A percentile compares a stretch with the other conserved stretches of the same genome.
These are phyloP conservation scores for Pythium graminicola DNA, from an alignment of 352 stramenopile genomes.

Conservation along the genomic window DNA sequence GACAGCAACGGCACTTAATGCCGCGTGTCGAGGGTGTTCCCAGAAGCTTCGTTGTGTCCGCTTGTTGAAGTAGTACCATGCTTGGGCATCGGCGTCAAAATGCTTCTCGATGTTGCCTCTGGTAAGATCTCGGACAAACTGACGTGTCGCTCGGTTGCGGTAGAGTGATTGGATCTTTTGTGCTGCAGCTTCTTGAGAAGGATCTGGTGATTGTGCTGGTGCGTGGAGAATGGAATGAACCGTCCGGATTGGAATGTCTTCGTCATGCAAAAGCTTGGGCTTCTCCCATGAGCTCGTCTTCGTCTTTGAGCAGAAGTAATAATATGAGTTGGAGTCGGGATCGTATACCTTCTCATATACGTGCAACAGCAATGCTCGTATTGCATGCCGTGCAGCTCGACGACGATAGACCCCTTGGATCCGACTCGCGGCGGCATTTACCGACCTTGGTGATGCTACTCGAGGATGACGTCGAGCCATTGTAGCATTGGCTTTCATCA, in stretches of 20 bases:
- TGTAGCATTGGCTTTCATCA: constrained; percentile 4
- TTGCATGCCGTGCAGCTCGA: constrained; percentile 11
- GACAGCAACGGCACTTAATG: constrained; percentile 9
- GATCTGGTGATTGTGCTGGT: background rate
- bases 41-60: constrained; percentile 48
- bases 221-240: background rate
- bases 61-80: constrained; percentile 55
- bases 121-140: constrained; percentile 35
- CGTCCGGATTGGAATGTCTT: background rate
- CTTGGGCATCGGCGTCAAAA: constrained; percentile 32
- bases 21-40: constrained; percentile 33
- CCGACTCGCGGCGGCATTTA: constrained; percentile 11
- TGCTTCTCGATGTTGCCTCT: constrained; percentile 35
- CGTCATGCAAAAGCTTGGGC: constrained; percentile 18
- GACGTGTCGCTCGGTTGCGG: constrained; percentile 26
- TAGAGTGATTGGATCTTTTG: constrained; percentile 34
- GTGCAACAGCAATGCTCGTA: constrained; percentile 20
- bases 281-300: constrained; percentile 31
- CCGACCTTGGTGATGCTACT: background rate
- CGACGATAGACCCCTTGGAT: constrained; percentile 26
- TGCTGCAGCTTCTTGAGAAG: constrained; percentile 14
- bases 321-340: constrained; percentile 24
- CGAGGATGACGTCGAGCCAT: background rate
- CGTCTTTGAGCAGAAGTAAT: constrained; percentile 29
- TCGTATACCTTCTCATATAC: constrained; percentile 35